These are phyloP conservation scores for Candida anglica DNA, from an alignment of 805 yeast genomes.

Conservation along the genomic window DNA sequence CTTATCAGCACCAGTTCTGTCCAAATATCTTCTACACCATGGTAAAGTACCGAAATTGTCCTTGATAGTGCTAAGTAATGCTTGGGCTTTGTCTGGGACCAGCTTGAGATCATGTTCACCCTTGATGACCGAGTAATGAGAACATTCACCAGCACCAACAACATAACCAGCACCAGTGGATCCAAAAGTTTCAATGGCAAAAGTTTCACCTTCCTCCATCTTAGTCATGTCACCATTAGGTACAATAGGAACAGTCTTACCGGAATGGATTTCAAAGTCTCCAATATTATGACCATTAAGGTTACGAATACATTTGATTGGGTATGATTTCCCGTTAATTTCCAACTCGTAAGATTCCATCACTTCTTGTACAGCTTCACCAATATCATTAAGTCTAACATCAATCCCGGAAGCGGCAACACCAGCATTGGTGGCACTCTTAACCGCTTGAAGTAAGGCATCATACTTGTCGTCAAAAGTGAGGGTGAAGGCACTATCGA, in stretches of 20 bases:
- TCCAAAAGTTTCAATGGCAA: slow-evolving; percentile 98
- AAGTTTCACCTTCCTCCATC: slow-evolving; percentile 98
- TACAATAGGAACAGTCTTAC: slow-evolving; percentile 95
- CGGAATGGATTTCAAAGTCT: slow-evolving; percentile 84
- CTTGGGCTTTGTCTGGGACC: slow-evolving; percentile 65
- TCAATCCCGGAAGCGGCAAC: slow-evolving; percentile 92
- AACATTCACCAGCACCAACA: slow-evolving; percentile 81
- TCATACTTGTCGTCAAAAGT: slow-evolving; percentile 85
- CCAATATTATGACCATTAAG: slow-evolving; percentile 92
- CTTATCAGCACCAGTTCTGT: slow-evolving; percentile 87
- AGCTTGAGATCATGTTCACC: slow-evolving; percentile 39
- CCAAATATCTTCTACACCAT: slow-evolving; percentile 93
- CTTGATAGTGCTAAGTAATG: slow-evolving; percentile 66
- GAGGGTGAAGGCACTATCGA: slow-evolving; percentile 93
- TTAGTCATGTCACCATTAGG: slow-evolving; percentile 90
- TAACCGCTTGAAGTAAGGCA: slow-evolving; percentile 75
- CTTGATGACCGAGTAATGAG: slow-evolving; percentile 76
- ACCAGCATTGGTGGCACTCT: slow-evolving; percentile 92
- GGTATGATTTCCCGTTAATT: slow-evolving; percentile 78
- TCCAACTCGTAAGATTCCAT: slow-evolving; percentile 97
- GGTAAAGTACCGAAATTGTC: slow-evolving; percentile 90
- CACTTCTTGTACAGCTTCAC: slow-evolving; percentile 92
- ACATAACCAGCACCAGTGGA: slow-evolving; percentile 95
- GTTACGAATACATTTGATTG: slow-evolving; percentile 85
- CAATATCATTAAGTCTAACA: slow-evolving; percentile 90